Evolutionary conservation across 2,329 filamentous ascomycete species (phyloP), one percentile per base, ranked within the genome.

Genomic region (Trichoderma afroharzianum): DNA sequence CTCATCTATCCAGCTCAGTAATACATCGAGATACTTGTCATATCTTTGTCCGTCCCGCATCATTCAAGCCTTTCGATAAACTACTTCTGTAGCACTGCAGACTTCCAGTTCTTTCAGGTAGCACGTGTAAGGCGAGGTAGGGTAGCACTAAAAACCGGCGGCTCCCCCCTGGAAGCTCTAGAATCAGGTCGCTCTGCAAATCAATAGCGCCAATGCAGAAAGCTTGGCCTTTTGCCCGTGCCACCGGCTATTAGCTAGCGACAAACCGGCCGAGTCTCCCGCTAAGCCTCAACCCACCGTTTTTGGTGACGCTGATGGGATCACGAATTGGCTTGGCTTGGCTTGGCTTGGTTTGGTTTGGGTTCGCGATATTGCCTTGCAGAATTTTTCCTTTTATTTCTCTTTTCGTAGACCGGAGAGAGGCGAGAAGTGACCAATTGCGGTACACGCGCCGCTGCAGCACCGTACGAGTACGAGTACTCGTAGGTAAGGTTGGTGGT

Each of bases 211-310:
- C 50, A 43, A 43, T 47, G 59, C 36, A 47, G 43, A 67, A 55
- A 58, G 63, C 50, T 67, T 67, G 63, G 63, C 63, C 5, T 3
- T 43, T n/a, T 67, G 63, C 63, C 63, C 50, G 63, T 57, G 63
- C 50, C 63, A 67, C 63, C 59, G 24, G 39, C 47, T 36, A n/a
- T n/a, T n/a, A 26, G 64, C 53, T 68, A 68, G 64, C 28, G 55
- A 59, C 62, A 68, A 68, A 50, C 53, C 55, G 64, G 64, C 26
- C 59, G 64, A 36, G 47, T n/a, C 53, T 68, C 64, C 64, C 64
- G 64, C 64, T 39, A 24, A 50, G 64, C 64, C 36, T 55, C 32
- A 67, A 39, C 57, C 50, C 64, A 68, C 64, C 64, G 64, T 43
- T 68, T 59, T 63, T 58, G 50, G 57, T 18, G 50, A 21, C 32